Evolutionary conservation across 768 basidiomycete genomes (phyloP).

Genomic region (Boletales sp.): DNA sequence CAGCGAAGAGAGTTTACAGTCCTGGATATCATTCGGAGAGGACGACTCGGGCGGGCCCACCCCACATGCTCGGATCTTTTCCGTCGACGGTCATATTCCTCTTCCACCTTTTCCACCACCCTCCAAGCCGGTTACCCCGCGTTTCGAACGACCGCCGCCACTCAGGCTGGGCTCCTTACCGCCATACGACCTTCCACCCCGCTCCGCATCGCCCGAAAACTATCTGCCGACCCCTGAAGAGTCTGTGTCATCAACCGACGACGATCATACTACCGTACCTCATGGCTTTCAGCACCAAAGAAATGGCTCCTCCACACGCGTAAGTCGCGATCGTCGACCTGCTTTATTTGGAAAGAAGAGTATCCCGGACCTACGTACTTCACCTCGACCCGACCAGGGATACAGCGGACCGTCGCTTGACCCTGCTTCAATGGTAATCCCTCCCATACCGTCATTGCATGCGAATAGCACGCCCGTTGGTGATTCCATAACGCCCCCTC

Average conservation of each 20-base stretch:
- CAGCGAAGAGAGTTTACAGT: slow-evolving; percentile 40
- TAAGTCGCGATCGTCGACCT: slow-evolving; percentile 32
- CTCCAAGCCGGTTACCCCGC: slow-evolving; percentile 27
- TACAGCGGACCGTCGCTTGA: slow-evolving; percentile 25
- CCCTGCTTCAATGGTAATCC: slow-evolving; percentile 10
- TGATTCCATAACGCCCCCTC: slow-evolving; percentile 38
- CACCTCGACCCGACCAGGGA: slow-evolving; percentile 34
- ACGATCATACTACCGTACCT: slow-evolving; percentile 33
- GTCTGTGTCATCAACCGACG: slow-evolving; percentile 48
- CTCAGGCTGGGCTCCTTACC: slow-evolving; percentile 46
- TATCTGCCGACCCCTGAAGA: slow-evolving; percentile 58
- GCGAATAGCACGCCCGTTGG: slow-evolving; percentile 14
- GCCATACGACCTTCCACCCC: slow-evolving; percentile 41
- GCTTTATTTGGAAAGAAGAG: slow-evolving; percentile 69
- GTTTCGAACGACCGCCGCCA: slow-evolving; percentile 43
- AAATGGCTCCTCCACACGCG: slow-evolving; percentile 49
- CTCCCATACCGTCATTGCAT: slow-evolving; percentile 8
- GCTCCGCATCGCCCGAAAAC: slow-evolving; percentile 49
- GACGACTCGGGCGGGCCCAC: slow-evolving; percentile 37
- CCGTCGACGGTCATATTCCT: slow-evolving; percentile 55
- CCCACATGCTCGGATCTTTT: slow-evolving; percentile 58
- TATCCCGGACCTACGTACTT: slow-evolving; percentile 74
- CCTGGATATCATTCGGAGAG: slow-evolving; percentile 42
- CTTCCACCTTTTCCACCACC: slow-evolving; percentile 28
- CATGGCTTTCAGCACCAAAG: slow-evolving; percentile 38